These are phyloP conservation scores for Juglanconis juglandina DNA, from an alignment of 2,329 filamentous ascomycete species.

Conservation along the genomic window DNA sequence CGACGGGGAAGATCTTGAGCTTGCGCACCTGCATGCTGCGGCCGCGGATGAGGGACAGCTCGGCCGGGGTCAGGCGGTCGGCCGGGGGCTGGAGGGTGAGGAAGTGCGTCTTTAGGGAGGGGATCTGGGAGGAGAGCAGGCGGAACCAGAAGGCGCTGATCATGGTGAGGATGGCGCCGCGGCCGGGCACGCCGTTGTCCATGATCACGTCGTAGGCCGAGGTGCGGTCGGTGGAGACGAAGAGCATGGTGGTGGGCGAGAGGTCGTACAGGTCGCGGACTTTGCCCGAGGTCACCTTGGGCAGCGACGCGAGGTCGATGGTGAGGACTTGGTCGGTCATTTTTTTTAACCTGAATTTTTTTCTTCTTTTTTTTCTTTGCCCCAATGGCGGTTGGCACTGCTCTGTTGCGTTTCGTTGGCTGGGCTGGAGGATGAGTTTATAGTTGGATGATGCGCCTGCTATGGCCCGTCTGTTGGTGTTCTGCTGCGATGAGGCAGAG, in stretches of 20 bases:
- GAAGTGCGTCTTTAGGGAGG: constrained; percentile 51
- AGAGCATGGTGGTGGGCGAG: constrained; percentile 28
- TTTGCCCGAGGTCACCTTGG: constrained; percentile 29
- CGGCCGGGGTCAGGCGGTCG: constrained; percentile 32
- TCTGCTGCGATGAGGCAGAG: no score
- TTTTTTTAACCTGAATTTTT: neutral
- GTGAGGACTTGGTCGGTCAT: constrained; percentile 18
- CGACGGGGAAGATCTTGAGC: constrained; percentile 72
- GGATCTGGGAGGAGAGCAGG: constrained; percentile 42
- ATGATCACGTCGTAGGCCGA: constrained; percentile 94
- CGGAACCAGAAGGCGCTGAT: constrained; percentile 53
- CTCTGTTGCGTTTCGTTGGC: no score
- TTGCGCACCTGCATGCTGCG: constrained; percentile 76
- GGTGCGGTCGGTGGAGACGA: constrained; percentile 56
- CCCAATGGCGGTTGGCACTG: no score
- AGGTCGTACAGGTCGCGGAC: constrained; percentile 28
- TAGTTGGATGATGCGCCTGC: no score
- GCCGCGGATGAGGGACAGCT: constrained; percentile 53
- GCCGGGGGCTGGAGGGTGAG: constrained; percentile 41
- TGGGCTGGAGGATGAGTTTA: no score
- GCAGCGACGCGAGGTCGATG: constrained; percentile 29
- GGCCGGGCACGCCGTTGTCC: constrained; percentile 60
- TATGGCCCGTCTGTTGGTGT: no score
- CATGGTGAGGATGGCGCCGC: constrained; percentile 50
- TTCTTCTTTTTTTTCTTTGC: no score